These are phyloP conservation scores for Quercus phellos DNA, from an alignment of 331 rosid species.

Conservation along the genomic window DNA sequence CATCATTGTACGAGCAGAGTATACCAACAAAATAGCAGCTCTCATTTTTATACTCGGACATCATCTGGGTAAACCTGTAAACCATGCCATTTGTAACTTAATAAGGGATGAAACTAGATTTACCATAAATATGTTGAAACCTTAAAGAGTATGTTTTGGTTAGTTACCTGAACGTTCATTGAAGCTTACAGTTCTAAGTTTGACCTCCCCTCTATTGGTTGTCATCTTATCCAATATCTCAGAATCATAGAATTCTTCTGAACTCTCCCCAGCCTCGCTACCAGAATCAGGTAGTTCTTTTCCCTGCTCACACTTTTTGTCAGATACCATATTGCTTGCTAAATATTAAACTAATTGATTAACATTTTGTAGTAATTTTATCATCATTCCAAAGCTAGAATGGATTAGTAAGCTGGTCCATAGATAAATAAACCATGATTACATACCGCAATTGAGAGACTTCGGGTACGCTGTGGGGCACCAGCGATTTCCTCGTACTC, in stretches of 20 bases:
- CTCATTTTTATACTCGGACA: conserved; percentile 13
- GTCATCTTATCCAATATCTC: conserved; percentile 87
- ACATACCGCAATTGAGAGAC: neutral
- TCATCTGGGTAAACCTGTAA: conserved; percentile 36
- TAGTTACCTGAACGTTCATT: conserved; percentile 45
- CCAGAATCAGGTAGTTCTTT: conserved; percentile 30
- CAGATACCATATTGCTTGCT: neutral
- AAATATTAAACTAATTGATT: neutral
- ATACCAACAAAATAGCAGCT: neutral
- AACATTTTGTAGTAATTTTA: neutral
- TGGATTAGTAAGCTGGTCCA: neutral
- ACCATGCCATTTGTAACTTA: neutral
- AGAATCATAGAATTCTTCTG: conserved; percentile 54
- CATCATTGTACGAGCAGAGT: conserved; percentile 2
- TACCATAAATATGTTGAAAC: neutral
- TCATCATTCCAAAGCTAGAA: neutral
- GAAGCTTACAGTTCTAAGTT: conserved; percentile 53
- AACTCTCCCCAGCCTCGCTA: conserved; percentile 7
- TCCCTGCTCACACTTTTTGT: conserved; percentile 43
- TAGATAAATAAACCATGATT: neutral
- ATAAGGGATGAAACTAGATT: neutral
- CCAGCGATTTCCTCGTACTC: conserved; percentile 74
- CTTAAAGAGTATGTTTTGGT: neutral
- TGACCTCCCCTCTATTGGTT: conserved; percentile 79
- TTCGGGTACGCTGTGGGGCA: conserved; percentile 18